Conservation (phyloP, 2,329 filamentous ascomycete genomes). For the Xylariaceae sp. region DNA sequence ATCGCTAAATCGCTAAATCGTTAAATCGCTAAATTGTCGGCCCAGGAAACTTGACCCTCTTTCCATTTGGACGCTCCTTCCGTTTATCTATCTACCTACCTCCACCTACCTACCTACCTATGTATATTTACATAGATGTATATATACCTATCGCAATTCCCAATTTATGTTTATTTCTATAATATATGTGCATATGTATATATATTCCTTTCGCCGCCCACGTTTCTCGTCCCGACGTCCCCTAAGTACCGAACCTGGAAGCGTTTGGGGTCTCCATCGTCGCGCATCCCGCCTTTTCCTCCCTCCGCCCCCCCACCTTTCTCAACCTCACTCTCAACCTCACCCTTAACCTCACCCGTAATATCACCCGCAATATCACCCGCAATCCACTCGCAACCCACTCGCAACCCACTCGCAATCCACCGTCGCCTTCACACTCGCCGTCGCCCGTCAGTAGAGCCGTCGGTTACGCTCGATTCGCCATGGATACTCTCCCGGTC, state of each 20-base stretch:
- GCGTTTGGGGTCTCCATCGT: constrained; percentile 11
- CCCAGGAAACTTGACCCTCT: constrained; percentile 19
- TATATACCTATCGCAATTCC: background rate
- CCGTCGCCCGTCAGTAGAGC: background rate
- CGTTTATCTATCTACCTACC: background rate
- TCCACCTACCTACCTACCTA: background rate
- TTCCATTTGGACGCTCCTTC: background rate
- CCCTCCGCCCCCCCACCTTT: background rate
- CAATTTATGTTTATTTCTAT: background rate
- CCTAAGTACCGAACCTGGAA: background rate
- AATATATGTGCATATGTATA: background rate
- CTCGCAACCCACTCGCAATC: background rate
- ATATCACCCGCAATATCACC: no score
- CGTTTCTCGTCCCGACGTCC: constrained; percentile 18
- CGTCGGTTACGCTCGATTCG: background rate
- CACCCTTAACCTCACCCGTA: no score
- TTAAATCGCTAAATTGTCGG: constrained; percentile 6
- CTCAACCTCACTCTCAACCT: no score
- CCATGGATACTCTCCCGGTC: constrained; percentile 34
- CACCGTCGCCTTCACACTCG: constrained; percentile 3
- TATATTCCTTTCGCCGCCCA: background rate
- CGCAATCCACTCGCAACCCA: no score
- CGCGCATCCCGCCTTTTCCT: constrained; percentile 19
- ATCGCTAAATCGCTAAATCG: constrained; percentile 6
- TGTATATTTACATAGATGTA: constrained; percentile 2